Base-by-base conservation (phyloP, 2,329 filamentous ascomycete genomes). In the Botrytis pseudocinerea region DNA sequence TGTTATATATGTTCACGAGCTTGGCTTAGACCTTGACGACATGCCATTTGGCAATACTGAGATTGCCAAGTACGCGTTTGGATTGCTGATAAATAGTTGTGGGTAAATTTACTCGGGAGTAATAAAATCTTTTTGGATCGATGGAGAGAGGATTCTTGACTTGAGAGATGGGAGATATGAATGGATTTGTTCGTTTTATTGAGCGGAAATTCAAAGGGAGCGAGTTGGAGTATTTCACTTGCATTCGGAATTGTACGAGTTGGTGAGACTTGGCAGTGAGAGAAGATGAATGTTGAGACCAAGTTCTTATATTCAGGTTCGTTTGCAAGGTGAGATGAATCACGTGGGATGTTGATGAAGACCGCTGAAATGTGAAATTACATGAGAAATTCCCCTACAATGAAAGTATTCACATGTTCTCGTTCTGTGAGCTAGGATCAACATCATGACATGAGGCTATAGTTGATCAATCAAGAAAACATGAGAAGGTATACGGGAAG, bases 71-170 rank as follows among this genome's bases (percentile, higher is more conserved):
- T 38, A 9, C 1, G 2, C 18, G 10, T 61, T 9, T n/a, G 22
- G 14, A n/a, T 18, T 28, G 18, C 59, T 22, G 16, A 38, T 22
- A 61, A n/a, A n/a, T 0, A n/a, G 10, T 16, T 22, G 9, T 25
- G 12, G 57, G 25, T 16, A 40, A 5, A 40, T 3, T 1, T 25
- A 25, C 22, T 61, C 35, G 7, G 40, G 12, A 40, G 22, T 40
- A 35, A 6, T 0, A 14, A 4, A n/a, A 0, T 0, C 14, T 16
- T 14, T 61, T 5, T 18, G 8, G 18, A 61, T n/a, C 2, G 40
- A 25, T n/a, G 0, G 1, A 40, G 12, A 25, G 16, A 16, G 5
- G 12, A 4, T 40, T n/a, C 3, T 61, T 25, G 7, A 40, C 14
- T 40, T 2, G 35, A n/a, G 6, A n/a, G 12, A 40, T n/a, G 35